Evolutionary conservation across 1,139 yeast genomes (phyloP).

Genomic region (Hyphopichia khmerensis): DNA sequence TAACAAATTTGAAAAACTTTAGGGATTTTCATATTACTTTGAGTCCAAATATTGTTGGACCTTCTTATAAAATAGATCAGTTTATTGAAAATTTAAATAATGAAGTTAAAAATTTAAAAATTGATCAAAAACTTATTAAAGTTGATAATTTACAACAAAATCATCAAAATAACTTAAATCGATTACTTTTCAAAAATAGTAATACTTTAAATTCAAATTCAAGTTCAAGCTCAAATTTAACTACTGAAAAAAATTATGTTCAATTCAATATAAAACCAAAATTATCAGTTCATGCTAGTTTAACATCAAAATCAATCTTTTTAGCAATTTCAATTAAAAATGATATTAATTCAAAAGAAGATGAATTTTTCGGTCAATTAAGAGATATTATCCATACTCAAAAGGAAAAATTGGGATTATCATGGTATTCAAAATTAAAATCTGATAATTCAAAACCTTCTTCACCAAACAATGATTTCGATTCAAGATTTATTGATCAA

Average conservation of each 20-base stretch:
- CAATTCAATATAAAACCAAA: background rate
- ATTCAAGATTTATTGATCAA: background rate
- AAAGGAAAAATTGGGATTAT: background rate
- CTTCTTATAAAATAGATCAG: conserved; percentile 4
- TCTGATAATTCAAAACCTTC: background rate
- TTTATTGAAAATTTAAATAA: conserved; percentile 2
- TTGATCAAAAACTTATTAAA: conserved; percentile 1
- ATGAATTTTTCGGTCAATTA: background rate
- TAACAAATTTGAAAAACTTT: conserved; percentile 8
- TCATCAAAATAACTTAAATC: conserved; percentile 1
- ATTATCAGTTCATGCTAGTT: background rate
- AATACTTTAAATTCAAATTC: too few relatives aligned
- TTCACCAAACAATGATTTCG: too few relatives aligned
- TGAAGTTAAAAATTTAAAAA: conserved; percentile 1
- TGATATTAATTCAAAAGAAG: background rate
- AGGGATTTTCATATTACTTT: conserved; percentile 8
- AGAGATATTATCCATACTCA: background rate
- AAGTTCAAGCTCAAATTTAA: too few relatives aligned
- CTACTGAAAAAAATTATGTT: background rate
- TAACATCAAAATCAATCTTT: conserved; percentile 1
- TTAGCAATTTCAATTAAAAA: background rate
- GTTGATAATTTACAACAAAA: conserved; percentile 1
- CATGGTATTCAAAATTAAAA: background rate
- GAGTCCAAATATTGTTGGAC: conserved; percentile 5
- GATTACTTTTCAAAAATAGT: conserved; percentile 2